A percentile compares a stretch with the other conserved stretches of the same genome.
phyloP scores from a whole-genome alignment of 148 eudicot genomes.

The Suaeda aralocaspica region DNA sequence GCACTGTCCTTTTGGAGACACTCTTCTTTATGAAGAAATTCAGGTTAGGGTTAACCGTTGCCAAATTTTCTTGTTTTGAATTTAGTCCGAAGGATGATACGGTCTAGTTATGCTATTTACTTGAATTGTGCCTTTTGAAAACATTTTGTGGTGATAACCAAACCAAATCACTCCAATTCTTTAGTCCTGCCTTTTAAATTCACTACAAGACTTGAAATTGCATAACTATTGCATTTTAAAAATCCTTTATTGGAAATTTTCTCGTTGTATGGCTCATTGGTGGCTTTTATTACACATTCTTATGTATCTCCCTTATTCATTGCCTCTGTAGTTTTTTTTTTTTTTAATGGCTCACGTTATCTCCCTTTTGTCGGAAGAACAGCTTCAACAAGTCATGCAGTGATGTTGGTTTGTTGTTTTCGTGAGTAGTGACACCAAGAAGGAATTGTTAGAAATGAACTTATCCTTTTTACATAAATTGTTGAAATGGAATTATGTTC shows the following conservation, averaged over 20 bases:
- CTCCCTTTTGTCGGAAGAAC: not conserved
- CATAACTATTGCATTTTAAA: too few relatives aligned
- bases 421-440: not conserved
- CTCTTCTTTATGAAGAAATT: conserved; percentile 62
- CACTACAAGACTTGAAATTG: not conserved
- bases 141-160: not conserved
- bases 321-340: not conserved
- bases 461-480: not conserved
- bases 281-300: too few relatives aligned
- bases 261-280: too few relatives aligned
- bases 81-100: not conserved
- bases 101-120: not conserved
- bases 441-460: not conserved
- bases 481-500: not conserved
- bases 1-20: conserved; percentile 84
- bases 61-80: not conserved
- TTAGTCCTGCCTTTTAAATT: not conserved
- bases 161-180: not conserved
- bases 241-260: too few relatives aligned
- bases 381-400: not conserved
- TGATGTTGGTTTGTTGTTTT: not conserved
- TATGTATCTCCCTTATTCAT: too few relatives aligned
- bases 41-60: conserved; percentile 46
- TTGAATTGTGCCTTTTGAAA: not conserved
- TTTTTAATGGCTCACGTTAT: not conserved